Evolutionary conservation across 495 filamentous ascomycete species (phyloP).

Genomic region (Lichenothelia convexa): DNA sequence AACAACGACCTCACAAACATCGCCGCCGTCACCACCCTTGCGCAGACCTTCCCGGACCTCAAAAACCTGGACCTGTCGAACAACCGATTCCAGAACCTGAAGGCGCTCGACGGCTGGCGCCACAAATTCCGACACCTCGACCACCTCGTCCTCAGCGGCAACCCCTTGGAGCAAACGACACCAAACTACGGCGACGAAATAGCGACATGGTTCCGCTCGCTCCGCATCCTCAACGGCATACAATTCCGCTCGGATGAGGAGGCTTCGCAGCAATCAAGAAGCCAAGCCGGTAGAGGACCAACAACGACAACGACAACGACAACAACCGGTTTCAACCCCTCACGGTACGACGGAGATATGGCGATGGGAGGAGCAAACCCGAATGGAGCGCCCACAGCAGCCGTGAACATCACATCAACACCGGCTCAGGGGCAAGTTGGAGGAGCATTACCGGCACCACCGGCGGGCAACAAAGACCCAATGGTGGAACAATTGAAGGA

Average conservation of each 20-base stretch:
- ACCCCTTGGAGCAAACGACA: constrained; percentile 45
- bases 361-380: constrained; percentile 34
- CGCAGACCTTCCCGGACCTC: constrained; percentile 59
- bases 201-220: constrained; percentile 59
- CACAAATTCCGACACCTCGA: constrained; percentile 58
- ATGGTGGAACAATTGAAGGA: constrained; percentile 31
- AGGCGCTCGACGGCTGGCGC: constrained; percentile 47
- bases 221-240: constrained; percentile 52
- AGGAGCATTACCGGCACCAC: constrained; percentile 4
- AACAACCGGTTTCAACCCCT: constrained; percentile 63
- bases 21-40: constrained; percentile 46
- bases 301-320: constrained; percentile 49
- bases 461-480: constrained; percentile 6
- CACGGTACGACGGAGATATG: constrained; percentile 49
- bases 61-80: constrained; percentile 70
- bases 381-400: constrained; percentile 14
- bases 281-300: constrained; percentile 26
- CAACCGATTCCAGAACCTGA: constrained; percentile 49
- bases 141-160: constrained; percentile 58
- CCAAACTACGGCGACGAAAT: constrained; percentile 50
- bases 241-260: constrained; percentile 55
- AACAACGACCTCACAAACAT: constrained; percentile 59
- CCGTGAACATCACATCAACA: constrained; percentile 12
- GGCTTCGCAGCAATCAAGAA: constrained; percentile 24
- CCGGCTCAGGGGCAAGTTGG: not conserved